Evolutionary conservation across 257 asterid genomes (phyloP).

Genomic region (Plantago major): DNA sequence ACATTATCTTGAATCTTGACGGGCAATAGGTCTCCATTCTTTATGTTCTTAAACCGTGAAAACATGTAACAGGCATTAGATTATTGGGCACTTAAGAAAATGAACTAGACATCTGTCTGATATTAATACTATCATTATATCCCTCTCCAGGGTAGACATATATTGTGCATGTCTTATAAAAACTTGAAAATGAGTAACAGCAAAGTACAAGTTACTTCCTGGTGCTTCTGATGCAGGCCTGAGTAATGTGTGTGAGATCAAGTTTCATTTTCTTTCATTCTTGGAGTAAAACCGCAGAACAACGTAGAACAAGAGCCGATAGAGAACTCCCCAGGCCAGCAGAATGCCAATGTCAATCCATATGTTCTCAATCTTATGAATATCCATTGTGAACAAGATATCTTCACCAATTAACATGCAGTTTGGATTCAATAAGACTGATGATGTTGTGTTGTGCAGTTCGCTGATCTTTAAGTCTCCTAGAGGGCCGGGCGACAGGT

Average conservation of each 20-base stretch:
- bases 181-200: background rate
- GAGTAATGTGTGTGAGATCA: background rate
- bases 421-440: conserved; percentile 12
- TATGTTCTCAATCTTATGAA: conserved; percentile 38
- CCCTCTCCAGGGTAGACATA: background rate
- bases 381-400: conserved; percentile 54
- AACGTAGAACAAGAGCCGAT: conserved; percentile 51
- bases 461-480: conserved; percentile 60
- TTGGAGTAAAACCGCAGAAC: conserved; percentile 63
- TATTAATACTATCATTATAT: background rate
- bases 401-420: conserved; percentile 79
- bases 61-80: conserved; percentile 32
- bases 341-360: conserved; percentile 55
- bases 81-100: conserved; percentile 56
- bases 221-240: background rate
- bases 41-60: background rate
- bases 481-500: conserved; percentile 78
- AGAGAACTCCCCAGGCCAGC: conserved; percentile 63
- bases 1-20: no score
- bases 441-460: conserved; percentile 41
- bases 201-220: conserved; percentile 6
- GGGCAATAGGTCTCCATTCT: no score
- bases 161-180: background rate
- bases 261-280: conserved; percentile 49
- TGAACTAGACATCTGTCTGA: conserved; percentile 16